Evolutionary conservation across 805 yeast species (phyloP).

Genomic region (Barnettozyma sp.): DNA sequence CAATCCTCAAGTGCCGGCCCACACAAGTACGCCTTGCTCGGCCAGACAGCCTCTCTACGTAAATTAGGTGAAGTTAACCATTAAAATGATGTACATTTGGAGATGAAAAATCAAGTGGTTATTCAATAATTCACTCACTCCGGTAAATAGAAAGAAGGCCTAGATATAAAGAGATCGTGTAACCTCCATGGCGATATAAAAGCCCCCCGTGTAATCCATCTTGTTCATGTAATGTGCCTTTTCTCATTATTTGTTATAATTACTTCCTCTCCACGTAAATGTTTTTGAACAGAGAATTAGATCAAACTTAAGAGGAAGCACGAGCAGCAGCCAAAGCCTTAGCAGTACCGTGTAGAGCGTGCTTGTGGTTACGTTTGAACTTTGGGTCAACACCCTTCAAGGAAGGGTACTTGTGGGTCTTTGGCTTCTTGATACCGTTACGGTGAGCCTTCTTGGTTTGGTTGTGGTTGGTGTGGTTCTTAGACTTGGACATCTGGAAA

Average conservation of each 20-base stretch:
- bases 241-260: background rate
- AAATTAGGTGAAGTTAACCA: too few species aligned
- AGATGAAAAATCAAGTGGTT: constrained; percentile 9
- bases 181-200: too few species aligned
- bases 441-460: constrained; percentile 99
- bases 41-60: too few species aligned
- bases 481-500: constrained; percentile 88
- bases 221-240: background rate
- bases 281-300: background rate
- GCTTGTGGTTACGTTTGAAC: constrained; percentile 99
- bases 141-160: too few species aligned
- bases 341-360: constrained; percentile 96
- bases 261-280: background rate
- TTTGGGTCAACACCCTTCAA: constrained; percentile 98
- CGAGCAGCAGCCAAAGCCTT: constrained; percentile 84
- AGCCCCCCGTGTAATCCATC: too few species aligned
- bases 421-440: constrained; percentile 99
- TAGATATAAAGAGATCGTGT: too few species aligned
- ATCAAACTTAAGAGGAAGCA: constrained; percentile 31
- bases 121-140: too few species aligned
- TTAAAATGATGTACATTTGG: constrained; percentile 24
- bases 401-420: constrained; percentile 96
- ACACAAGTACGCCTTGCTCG: too few species aligned
- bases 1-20: too few species aligned
- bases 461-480: constrained; percentile 99